Base-by-base conservation (phyloP, 179 eudicot species). In the Beta macrorhiza region DNA sequence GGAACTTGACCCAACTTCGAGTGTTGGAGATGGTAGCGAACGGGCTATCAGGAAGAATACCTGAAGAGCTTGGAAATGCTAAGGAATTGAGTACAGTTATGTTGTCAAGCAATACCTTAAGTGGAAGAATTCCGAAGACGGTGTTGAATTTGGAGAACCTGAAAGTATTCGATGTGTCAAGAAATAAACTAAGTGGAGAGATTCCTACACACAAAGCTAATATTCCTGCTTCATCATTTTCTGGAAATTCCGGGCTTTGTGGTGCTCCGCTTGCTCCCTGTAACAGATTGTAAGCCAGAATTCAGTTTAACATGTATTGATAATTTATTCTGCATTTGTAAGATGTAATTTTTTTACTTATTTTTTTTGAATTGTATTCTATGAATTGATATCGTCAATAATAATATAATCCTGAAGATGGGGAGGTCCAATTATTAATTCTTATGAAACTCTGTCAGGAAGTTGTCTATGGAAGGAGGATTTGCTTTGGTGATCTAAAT, bases 101-200 rank as follows among this genome's bases (percentile, higher is more conserved):
- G 79, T 79, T 91, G 5, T 88, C 95, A 1, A 67, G 78, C 14
- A 89, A 92, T 79, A 82, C 67, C 0, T 78, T 91, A 77, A 85
- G 69, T 14, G 97, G 98, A 19, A 62, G 67, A 1, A 91, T 92
- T 69, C 97, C 98, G 1, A 74, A 45, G 53, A 72, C 86, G 14
- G 85, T 92, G 11, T 32, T 94, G 85, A 87, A 87, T 75, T 78
- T 90, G 71, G 67, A 72, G 32, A 70, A 59, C 59, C 76, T 90
- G 75, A 19, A 56, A 58, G 84, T 55, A 47, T 90, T 94, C 65
- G 91, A 94, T 82, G 95, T 94, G 59, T 90, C 98, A 2, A 63
- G 67, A 15, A 94, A 94, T 76, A 57, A 69, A 29, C 78, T 93
- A 58, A 92, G 85, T 44, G 97, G 98, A 67, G 80, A 32, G 51